phyloP scores from a whole-genome alignment of 1,284 basidiomycete genomes.

The Trichosporon coremiiforme region DNA sequence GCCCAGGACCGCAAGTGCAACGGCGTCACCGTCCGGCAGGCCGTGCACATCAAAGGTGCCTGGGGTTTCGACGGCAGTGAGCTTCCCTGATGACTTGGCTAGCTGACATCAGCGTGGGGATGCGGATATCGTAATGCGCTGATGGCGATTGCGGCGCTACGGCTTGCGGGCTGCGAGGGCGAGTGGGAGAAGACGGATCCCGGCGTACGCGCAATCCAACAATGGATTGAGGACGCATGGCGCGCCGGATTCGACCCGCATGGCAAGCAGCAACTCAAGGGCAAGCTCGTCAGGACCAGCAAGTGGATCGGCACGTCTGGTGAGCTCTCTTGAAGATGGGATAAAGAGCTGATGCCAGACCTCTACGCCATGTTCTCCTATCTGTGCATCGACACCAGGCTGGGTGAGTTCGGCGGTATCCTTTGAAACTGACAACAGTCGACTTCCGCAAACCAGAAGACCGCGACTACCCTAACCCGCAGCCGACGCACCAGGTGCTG shows the following conservation, averaged over 20 bases:
- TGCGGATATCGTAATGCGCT: slow-evolving; percentile 75
- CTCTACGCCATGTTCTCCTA: slow-evolving; percentile 52
- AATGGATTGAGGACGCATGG: slow-evolving; percentile 80
- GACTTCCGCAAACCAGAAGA: slow-evolving; percentile 50
- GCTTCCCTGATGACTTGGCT: slow-evolving; percentile 55
- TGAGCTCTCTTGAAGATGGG: slow-evolving; percentile 47
- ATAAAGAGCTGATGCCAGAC: slow-evolving; percentile 57
- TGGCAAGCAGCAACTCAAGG: slow-evolving; percentile 66
- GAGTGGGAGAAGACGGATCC: slow-evolving; percentile 58
- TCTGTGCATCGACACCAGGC: slow-evolving; percentile 66
- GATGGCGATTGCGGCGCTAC: slow-evolving; percentile 73
- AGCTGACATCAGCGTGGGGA: slow-evolving; percentile 48
- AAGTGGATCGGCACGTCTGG: slow-evolving; percentile 81
- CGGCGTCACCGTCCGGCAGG: slow-evolving; percentile 68
- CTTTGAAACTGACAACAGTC: slow-evolving; percentile 34
- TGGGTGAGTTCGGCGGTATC: slow-evolving; percentile 35
- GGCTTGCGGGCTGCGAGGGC: slow-evolving; percentile 56
- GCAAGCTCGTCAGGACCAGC: slow-evolving; percentile 64
- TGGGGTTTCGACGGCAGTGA: slow-evolving; percentile 70
- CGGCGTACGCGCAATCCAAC: slow-evolving; percentile 71
- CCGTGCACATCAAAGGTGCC: slow-evolving; percentile 65
- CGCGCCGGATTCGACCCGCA: slow-evolving; percentile 68
- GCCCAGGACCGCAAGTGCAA: slow-evolving; percentile 61
- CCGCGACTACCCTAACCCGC: slow-evolving; percentile 21
- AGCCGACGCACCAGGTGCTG: slow-evolving; percentile 38